Conservation (phyloP, 805 yeast genomes). For the Candida krabiensis region DNA sequence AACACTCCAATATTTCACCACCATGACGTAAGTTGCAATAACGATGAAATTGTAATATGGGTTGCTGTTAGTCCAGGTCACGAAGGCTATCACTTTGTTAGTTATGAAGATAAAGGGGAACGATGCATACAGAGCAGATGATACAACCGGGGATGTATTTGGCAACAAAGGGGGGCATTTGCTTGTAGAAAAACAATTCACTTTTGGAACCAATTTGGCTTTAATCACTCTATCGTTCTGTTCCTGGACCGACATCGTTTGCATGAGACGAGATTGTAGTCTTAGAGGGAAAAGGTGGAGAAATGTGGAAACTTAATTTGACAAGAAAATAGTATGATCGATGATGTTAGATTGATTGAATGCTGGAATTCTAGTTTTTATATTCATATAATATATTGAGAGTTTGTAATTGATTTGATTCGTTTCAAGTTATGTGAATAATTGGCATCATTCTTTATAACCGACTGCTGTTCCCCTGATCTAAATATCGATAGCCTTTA, state of each 20-base stretch:
- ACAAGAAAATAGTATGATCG: no score
- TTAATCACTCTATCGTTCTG: constrained; percentile 10
- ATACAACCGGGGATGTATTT: constrained; percentile 40
- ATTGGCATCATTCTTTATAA: no score
- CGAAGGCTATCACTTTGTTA: constrained; percentile 43
- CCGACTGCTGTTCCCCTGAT: no score
- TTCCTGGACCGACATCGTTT: constrained; percentile 3
- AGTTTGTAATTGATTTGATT: no score
- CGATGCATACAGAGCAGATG: constrained; percentile 45
- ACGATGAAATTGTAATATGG: constrained; percentile 45
- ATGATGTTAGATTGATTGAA: no score
- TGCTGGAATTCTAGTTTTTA: no score
- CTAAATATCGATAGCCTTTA: no score
- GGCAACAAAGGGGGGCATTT: constrained; percentile 22
- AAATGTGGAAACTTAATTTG: no score
- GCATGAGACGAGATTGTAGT: neutral
- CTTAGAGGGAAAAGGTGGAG: neutral
- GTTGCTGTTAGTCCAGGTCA: constrained; percentile 58
- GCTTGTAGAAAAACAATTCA: constrained; percentile 15
- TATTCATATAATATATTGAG: no score
- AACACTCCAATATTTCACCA: constrained; percentile 44
- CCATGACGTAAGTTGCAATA: constrained; percentile 37
- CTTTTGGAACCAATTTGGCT: constrained; percentile 24
- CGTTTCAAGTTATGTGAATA: no score
- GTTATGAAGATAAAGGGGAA: constrained; percentile 48